Percentiles rank a stretch among this genome's conserved stretches.
phyloP scores from a whole-genome alignment of 2,329 filamentous ascomycete genomes.

The Ceratocystis ficicola region DNA sequence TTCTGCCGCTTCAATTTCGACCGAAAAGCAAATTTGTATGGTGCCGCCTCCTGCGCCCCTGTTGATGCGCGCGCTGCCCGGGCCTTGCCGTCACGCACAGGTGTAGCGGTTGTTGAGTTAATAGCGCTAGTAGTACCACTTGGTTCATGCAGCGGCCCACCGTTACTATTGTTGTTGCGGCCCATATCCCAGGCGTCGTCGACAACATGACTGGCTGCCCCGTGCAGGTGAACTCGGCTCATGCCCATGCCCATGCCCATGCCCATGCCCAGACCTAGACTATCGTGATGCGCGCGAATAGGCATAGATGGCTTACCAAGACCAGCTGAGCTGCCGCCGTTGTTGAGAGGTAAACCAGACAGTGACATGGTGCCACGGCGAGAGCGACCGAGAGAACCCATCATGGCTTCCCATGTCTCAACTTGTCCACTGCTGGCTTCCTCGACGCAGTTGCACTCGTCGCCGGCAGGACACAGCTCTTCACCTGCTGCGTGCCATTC shows the following conservation, averaged over 20 bases:
- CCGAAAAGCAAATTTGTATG: slow-evolving; percentile 13
- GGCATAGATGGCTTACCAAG: slow-evolving; percentile 11
- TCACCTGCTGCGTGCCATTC: slow-evolving; percentile 49
- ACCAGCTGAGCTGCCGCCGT: not conserved
- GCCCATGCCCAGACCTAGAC: no score
- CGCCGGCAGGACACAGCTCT: slow-evolving; percentile 48
- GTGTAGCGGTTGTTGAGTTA: not conserved
- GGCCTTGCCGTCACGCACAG: not conserved
- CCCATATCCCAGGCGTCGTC: slow-evolving; percentile 17
- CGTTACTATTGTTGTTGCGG: no score
- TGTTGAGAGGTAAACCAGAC: slow-evolving; percentile 23
- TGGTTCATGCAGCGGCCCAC: not conserved
- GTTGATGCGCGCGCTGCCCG: slow-evolving; percentile 5
- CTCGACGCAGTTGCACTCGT: slow-evolving; percentile 50
- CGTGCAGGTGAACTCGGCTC: not conserved
- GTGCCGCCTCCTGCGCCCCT: slow-evolving; percentile 13
- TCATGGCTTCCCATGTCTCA: slow-evolving; percentile 49
- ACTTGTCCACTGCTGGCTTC: slow-evolving; percentile 46
- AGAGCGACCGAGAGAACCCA: slow-evolving; percentile 30
- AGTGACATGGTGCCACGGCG: slow-evolving; percentile 17
- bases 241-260: not conserved
- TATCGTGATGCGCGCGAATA: not conserved
- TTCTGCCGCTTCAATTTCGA: slow-evolving; percentile 13
- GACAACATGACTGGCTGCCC: slow-evolving; percentile 13
- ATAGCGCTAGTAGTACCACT: not conserved